Conservation (phyloP, 495 filamentous ascomycete genomes). For the Aspergillus biplanus region DNA sequence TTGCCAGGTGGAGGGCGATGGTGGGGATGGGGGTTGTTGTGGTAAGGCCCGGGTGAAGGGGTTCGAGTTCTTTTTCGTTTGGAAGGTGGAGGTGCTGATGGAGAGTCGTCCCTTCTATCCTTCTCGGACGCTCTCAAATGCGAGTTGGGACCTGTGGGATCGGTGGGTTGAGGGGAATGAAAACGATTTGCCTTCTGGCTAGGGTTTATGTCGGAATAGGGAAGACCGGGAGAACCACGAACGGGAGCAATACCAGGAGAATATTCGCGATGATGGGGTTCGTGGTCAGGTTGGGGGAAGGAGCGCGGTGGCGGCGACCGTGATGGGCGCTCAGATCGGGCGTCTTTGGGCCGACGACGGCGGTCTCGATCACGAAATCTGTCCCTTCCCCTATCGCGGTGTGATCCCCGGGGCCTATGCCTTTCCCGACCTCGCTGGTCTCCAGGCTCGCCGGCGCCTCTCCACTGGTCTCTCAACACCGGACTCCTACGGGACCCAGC, state of each 20-base stretch:
- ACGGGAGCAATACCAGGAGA: slow-evolving; percentile 33
- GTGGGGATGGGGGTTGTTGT: slow-evolving; percentile 27
- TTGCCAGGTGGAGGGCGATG: slow-evolving; percentile 32
- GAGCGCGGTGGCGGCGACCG: slow-evolving; percentile 45
- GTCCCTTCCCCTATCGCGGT: slow-evolving; percentile 42
- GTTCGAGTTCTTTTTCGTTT: slow-evolving; percentile 53
- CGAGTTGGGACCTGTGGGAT: slow-evolving; percentile 20
- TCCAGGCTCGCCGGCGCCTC: slow-evolving; percentile 48
- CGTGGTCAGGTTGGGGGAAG: slow-evolving; percentile 33
- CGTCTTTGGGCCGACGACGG: slow-evolving; percentile 34
- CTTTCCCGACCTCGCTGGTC: slow-evolving; percentile 43
- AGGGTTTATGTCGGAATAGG: slow-evolving; percentile 19
- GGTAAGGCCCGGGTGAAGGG: slow-evolving; percentile 42
- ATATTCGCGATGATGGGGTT: slow-evolving; percentile 39
- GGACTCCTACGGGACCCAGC: slow-evolving; percentile 62
- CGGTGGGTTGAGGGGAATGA: slow-evolving; percentile 26
- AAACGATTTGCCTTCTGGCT: slow-evolving; percentile 21
- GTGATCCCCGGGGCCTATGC: slow-evolving; percentile 44
- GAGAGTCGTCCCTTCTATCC: slow-evolving; percentile 39
- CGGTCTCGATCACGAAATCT: slow-evolving; percentile 42
- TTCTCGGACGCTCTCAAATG: slow-evolving; percentile 26
- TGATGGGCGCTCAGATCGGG: slow-evolving; percentile 33
- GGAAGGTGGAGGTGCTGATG: slow-evolving; percentile 35
- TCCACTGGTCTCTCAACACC: slow-evolving; percentile 61
- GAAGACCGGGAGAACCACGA: slow-evolving; percentile 38